A percentile compares a stretch with the other conserved stretches of the same genome.
These are phyloP conservation scores for Vinca major DNA, from an alignment of 305 asterid genomes.

Conservation along the genomic window DNA sequence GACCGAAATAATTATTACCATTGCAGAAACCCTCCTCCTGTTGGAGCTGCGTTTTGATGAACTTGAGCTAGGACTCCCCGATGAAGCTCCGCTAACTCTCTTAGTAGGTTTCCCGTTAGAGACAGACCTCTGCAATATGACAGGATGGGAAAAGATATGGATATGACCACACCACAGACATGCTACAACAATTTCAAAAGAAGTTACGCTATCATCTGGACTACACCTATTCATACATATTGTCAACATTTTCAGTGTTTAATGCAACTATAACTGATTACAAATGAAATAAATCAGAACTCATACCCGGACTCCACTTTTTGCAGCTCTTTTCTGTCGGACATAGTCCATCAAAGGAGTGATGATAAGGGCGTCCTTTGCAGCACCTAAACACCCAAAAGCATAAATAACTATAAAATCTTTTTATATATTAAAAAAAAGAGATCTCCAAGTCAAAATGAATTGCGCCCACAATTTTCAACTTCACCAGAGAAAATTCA, in stretches of 20 bases:
- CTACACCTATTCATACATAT: background rate
- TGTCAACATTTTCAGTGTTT: background rate
- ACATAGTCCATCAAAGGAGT: slow-evolving; percentile 87
- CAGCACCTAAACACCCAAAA: slow-evolving; percentile 44
- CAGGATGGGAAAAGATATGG: slow-evolving; percentile 14
- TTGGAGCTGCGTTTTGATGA: slow-evolving; percentile 57
- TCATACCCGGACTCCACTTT: slow-evolving; percentile 79
- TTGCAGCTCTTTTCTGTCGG: slow-evolving; percentile 90
- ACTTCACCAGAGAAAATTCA: background rate
- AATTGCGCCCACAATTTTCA: background rate
- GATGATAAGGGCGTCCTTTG: slow-evolving; percentile 63
- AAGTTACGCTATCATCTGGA: background rate
- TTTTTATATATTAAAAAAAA: background rate
- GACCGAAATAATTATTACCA: slow-evolving; percentile 41
- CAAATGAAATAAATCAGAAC: slow-evolving; percentile 11
- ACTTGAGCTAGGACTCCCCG: slow-evolving; percentile 47
- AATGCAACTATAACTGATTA: background rate
- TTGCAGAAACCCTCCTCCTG: slow-evolving; percentile 44
- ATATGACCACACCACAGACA: slow-evolving; percentile 6
- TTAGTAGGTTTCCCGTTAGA: slow-evolving; percentile 56
- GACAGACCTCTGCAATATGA: slow-evolving; percentile 43
- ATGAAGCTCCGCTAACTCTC: slow-evolving; percentile 43
- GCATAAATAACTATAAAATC: slow-evolving; percentile 16
- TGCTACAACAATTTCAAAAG: background rate
- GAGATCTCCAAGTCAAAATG: background rate